phyloP scores from a whole-genome alignment of 495 filamentous ascomycete genomes.

The Aspergillus avenaceus region DNA sequence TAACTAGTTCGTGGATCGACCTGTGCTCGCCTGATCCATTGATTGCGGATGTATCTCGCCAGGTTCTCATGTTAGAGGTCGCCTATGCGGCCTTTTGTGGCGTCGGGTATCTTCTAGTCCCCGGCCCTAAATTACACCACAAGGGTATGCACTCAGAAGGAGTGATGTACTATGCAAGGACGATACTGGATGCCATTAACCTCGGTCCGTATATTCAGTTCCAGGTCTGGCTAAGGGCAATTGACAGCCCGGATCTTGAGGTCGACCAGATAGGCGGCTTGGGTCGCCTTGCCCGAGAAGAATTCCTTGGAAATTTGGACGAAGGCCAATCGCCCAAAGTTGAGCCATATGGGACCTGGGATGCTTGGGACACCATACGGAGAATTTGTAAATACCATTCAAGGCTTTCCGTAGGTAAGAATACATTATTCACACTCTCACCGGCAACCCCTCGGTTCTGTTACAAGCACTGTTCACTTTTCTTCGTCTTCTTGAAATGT shows the following conservation, averaged over 20 bases:
- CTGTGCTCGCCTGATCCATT: constrained; percentile 77
- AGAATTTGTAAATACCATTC: constrained; percentile 80
- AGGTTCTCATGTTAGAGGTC: constrained; percentile 85
- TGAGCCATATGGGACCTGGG: constrained; percentile 78
- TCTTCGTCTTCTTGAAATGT: neutral
- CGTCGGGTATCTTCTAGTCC: constrained; percentile 74
- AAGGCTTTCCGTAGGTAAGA: constrained; percentile 83
- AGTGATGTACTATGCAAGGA: constrained; percentile 71
- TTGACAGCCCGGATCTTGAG: constrained; percentile 51
- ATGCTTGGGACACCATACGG: constrained; percentile 87
- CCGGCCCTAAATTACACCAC: constrained; percentile 61
- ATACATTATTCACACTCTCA: neutral
- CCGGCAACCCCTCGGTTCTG: neutral
- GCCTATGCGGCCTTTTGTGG: constrained; percentile 95
- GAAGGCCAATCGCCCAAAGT: constrained; percentile 31
- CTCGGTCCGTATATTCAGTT: constrained; percentile 73
- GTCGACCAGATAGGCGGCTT: constrained; percentile 54
- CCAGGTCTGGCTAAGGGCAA: constrained; percentile 78
- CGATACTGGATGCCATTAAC: constrained; percentile 74
- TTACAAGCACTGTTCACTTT: too few relatives aligned
- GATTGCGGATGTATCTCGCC: constrained; percentile 76
- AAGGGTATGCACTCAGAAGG: constrained; percentile 41
- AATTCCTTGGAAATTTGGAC: constrained; percentile 40
- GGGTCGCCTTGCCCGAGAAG: constrained; percentile 52
- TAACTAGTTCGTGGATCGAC: constrained; percentile 86